A percentile compares a stretch with the other conserved stretches of the same genome.
phyloP scores from a whole-genome alignment of 23 red algal species.

The Porphyridium purpureum region DNA sequence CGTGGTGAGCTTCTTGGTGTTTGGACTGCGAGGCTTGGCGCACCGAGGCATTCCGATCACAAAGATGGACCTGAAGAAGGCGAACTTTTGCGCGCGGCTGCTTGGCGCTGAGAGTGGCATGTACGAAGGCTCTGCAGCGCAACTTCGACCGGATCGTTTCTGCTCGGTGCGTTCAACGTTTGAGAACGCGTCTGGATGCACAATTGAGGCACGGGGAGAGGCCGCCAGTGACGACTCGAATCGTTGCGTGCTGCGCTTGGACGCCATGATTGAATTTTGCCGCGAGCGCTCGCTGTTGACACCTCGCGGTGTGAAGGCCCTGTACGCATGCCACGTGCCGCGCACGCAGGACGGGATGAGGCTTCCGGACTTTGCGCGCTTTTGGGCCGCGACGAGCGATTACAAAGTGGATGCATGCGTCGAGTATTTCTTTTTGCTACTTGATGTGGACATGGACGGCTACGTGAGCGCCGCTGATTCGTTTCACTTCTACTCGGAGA shows the following conservation, averaged over 20 bases:
- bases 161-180: neutral
- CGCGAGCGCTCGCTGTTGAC: neutral
- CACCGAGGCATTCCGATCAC: too few species aligned
- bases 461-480: conserved; percentile 10
- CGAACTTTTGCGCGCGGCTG: neutral
- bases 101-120: neutral
- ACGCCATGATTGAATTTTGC: neutral
- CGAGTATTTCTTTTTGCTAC: conserved; percentile 14
- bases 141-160: neutral
- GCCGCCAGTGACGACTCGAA: neutral
- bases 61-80: neutral
- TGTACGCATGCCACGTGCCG: neutral
- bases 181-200: neutral
- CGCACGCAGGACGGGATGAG: neutral
- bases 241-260: neutral
- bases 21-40: neutral
- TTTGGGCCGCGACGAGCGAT: conserved; percentile 3
- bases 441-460: conserved; percentile 43
- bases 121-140: neutral
- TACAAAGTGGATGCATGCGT: neutral
- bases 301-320: neutral
- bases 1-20: too few species aligned
- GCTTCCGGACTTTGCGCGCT: neutral
- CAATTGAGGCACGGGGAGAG: neutral
- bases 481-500: conserved; percentile 21